phyloP scores from a whole-genome alignment of 1,284 basidiomycete genomes.

The Irpex sp. region DNA sequence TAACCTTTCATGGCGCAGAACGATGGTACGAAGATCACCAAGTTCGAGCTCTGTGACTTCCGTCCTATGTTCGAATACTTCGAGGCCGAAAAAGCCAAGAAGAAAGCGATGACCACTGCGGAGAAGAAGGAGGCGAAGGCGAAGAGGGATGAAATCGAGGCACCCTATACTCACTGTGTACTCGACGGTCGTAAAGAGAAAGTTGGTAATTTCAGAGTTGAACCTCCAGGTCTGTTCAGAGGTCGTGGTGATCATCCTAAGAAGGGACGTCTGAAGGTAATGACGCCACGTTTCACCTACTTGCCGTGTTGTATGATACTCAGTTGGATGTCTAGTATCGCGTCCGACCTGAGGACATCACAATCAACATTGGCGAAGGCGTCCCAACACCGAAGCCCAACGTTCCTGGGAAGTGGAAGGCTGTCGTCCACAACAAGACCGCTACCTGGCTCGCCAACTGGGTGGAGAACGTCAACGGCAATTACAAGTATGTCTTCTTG shows the following conservation, averaged over 20 bases:
- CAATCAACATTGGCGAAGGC: constrained; percentile 85
- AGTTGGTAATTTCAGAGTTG: constrained; percentile 96
- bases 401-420: constrained; percentile 85
- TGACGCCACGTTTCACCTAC: constrained; percentile 11
- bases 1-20: constrained; percentile 34
- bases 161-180: constrained; percentile 80
- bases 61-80: constrained; percentile 93
- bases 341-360: constrained; percentile 90
- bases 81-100: constrained; percentile 89
- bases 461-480: constrained; percentile 93
- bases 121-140: constrained; percentile 92
- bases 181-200: constrained; percentile 98
- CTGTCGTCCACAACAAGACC: constrained; percentile 85
- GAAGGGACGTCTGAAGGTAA: constrained; percentile 93
- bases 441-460: constrained; percentile 98
- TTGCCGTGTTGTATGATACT: background rate
- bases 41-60: constrained; percentile 89
- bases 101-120: constrained; percentile 81
- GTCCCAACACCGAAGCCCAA: constrained; percentile 79
- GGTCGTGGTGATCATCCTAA: constrained; percentile 98
- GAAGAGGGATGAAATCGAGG: constrained; percentile 80
- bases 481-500: constrained; percentile 95
- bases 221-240: constrained; percentile 96
- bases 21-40: constrained; percentile 75
- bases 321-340: constrained; percentile 53